These are phyloP conservation scores for Annona squamosa DNA, from an alignment of 164 flowering plant genomes.

Conservation along the genomic window DNA sequence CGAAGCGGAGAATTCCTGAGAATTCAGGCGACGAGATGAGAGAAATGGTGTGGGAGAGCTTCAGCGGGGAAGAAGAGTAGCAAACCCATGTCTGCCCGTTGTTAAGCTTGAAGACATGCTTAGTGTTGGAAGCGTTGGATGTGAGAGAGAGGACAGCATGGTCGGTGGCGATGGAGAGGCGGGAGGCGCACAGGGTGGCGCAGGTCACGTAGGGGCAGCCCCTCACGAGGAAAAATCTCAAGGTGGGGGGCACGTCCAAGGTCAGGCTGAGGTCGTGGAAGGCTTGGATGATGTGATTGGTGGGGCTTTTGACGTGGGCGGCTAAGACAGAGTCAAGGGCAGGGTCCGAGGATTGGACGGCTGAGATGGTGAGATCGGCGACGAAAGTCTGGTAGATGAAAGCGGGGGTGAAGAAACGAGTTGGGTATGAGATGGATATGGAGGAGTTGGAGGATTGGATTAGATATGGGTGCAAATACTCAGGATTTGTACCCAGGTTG, in stretches of 20 bases:
- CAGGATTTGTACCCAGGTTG: conserved; percentile 83
- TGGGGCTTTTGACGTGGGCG: not conserved
- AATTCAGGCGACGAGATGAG: conserved; percentile 37
- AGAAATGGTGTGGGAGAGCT: conserved; percentile 29
- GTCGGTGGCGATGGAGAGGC: conserved; percentile 48
- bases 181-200: conserved; percentile 21
- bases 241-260: conserved; percentile 45
- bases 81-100: conserved; percentile 80
- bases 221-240: conserved; percentile 73
- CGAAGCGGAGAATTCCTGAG: conserved; percentile 64
- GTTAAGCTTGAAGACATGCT: conserved; percentile 53
- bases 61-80: conserved; percentile 59
- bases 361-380: conserved; percentile 62
- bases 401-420: conserved; percentile 37
- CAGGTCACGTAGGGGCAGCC: conserved; percentile 81
- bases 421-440: conserved; percentile 69
- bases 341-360: conserved; percentile 4
- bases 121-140: conserved; percentile 33
- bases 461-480: conserved; percentile 88
- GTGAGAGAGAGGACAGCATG: conserved; percentile 49
- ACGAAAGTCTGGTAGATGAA: conserved; percentile 56
- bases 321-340: conserved; percentile 62
- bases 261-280: conserved; percentile 75
- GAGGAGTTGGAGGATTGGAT: conserved; percentile 58
- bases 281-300: conserved; percentile 41